These are phyloP conservation scores for Wickerhamomyces mucosus DNA, from an alignment of 805 yeast species.

Conservation along the genomic window DNA sequence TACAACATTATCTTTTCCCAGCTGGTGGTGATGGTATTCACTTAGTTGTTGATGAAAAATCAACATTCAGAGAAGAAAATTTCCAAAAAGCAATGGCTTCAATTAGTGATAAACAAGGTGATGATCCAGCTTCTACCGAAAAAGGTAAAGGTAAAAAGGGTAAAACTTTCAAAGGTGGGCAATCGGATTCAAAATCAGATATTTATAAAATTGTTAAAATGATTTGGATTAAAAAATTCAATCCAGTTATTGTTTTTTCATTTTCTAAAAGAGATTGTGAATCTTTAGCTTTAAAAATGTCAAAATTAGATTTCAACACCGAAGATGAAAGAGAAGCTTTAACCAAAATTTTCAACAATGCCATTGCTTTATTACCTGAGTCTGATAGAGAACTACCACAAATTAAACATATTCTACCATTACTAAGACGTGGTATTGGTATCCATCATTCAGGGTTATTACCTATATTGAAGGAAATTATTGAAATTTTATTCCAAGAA, in stretches of 20 bases:
- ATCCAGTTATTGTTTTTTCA: slow-evolving; percentile 98
- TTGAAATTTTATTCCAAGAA: slow-evolving; percentile 94
- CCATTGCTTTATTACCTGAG: slow-evolving; percentile 80
- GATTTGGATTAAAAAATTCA: slow-evolving; percentile 95
- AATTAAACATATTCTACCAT: slow-evolving; percentile 82
- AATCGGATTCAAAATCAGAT: slow-evolving; percentile 66
- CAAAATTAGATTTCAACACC: slow-evolving; percentile 87
- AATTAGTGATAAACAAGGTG: slow-evolving; percentile 73
- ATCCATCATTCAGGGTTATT: slow-evolving; percentile 95
- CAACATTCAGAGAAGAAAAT: slow-evolving; percentile 92
- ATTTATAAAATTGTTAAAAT: slow-evolving; percentile 93
- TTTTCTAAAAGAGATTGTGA: slow-evolving; percentile 97
- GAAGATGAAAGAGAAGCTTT: slow-evolving; percentile 91
- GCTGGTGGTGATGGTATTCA: slow-evolving; percentile 99
- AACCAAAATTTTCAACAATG: slow-evolving; percentile 83
- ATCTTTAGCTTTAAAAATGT: slow-evolving; percentile 87
- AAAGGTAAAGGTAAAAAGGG: slow-evolving; percentile 63
- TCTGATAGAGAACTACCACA: slow-evolving; percentile 90
- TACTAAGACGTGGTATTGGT: slow-evolving; percentile 92
- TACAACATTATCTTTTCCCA: slow-evolving; percentile 95
- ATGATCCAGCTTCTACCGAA: slow-evolving; percentile 60
- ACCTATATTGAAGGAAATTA: slow-evolving; percentile 89
- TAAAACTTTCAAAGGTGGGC: slow-evolving; percentile 81
- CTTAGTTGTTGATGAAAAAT: slow-evolving; percentile 94
- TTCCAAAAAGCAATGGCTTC: slow-evolving; percentile 98